Base-by-base conservation (phyloP, 257 asterid genomes). In the Osmanthus fragrans region DNA sequence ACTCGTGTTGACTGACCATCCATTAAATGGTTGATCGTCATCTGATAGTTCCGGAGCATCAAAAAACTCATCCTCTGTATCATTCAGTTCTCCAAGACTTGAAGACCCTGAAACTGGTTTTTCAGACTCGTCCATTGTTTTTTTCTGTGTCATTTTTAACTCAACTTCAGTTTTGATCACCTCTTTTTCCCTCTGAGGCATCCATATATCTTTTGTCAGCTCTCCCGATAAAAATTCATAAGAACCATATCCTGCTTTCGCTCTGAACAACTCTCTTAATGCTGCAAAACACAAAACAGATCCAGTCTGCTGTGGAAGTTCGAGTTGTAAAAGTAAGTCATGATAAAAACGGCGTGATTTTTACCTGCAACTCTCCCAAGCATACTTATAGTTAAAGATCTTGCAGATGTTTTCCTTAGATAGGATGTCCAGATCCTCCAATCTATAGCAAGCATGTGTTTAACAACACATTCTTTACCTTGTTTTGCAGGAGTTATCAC, bases 401-500 rank as follows among this genome's bases (percentile, higher is more conserved):
- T 83, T 19, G 93, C 84, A 56, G 93, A 78, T 13, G 90, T 83
- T 81, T 91, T 88, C 66, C 80, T 79, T 56, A 92, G 58, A 77
- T 91, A 89, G 70, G 94, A 87, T 80, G 86, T 91, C 94, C 94
- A 92, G 72, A 84, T 91, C 86, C 80, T 88, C 98, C 98, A 94
- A 87, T 92, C 96, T 72, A 92, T 85, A 56, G 97, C 87, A 42
- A 94, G 92, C 98, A 94, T 94, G 87, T 91, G 89, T 72, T 89
- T 91, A 49, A 94, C 83, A 21, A 91, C 87, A 49, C 94, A 87
- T 67, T 87, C 88, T 80, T 86, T 90, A 49, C 93, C 97, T 75
- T 91, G 89, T 60, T 88, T 88, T 71, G 82, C 73, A 4, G 98
- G 98, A 77, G 84, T 82, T 76, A 94, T 85, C 71, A 94, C 97